A percentile compares a stretch with the other conserved stretches of the same genome.
phyloP scores from a whole-genome alignment of 306 rosid species.

The Echinosophora koreensis region DNA sequence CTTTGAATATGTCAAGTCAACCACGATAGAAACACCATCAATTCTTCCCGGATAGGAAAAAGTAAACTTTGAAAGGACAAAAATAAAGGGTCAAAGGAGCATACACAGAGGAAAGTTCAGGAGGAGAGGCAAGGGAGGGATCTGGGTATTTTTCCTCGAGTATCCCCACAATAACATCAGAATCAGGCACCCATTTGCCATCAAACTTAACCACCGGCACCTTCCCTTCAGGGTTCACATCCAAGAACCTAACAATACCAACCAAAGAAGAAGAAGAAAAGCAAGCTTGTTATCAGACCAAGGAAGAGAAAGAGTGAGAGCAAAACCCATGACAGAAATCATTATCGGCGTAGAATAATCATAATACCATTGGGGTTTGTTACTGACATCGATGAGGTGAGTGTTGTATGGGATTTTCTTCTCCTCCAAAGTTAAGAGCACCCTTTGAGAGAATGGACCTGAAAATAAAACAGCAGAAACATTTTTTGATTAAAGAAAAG shows the following conservation, averaged over 20 bases:
- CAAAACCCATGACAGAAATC: background rate
- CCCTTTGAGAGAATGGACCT: slow-evolving; percentile 94
- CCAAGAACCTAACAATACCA: slow-evolving; percentile 66
- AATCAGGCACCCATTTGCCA: slow-evolving; percentile 88
- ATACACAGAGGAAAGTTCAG: slow-evolving; percentile 79
- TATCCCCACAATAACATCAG: slow-evolving; percentile 79
- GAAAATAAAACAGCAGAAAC: background rate
- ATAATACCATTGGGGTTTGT: slow-evolving; percentile 80
- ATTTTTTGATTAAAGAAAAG: background rate
- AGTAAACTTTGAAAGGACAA: background rate
- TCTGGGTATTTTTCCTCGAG: slow-evolving; percentile 81
- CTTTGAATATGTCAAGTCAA: background rate
- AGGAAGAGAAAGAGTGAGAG: background rate
- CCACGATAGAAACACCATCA: background rate
- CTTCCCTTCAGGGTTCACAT: slow-evolving; percentile 83
- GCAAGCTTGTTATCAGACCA: background rate
- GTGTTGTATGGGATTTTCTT: slow-evolving; percentile 65
- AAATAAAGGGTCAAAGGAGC: slow-evolving; percentile 29
- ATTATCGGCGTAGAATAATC: background rate
- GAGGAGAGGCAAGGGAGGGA: slow-evolving; percentile 68
- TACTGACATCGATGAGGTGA: slow-evolving; percentile 64
- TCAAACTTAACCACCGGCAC: slow-evolving; percentile 82
- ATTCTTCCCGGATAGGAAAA: background rate
- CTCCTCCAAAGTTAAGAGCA: slow-evolving; percentile 81
- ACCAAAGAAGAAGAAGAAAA: background rate